Conservation (phyloP, 768 basidiomycete species). For the Heimioporus sp. region DNA sequence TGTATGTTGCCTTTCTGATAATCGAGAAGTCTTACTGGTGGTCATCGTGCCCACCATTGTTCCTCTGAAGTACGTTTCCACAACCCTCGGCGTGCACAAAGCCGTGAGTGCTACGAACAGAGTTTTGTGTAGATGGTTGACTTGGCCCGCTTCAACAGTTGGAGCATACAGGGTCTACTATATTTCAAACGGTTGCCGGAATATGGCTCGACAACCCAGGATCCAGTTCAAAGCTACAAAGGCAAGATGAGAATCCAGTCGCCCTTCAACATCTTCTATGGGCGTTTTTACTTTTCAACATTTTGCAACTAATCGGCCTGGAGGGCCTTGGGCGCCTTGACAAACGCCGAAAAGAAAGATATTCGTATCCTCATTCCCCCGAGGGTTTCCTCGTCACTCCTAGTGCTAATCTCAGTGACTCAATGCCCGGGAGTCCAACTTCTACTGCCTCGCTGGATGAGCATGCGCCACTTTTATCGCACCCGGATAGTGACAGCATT, state of each 20-base stretch:
- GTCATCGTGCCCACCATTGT: constrained; percentile 74
- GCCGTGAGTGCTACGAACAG: constrained; percentile 46
- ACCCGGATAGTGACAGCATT: neutral
- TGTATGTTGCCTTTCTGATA: constrained; percentile 1
- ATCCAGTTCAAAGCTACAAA: constrained; percentile 2
- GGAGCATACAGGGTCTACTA: constrained; percentile 71
- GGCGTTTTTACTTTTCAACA: constrained; percentile 54
- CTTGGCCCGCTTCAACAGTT: constrained; percentile 39
- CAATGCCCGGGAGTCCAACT: neutral
- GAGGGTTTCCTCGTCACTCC: constrained; percentile 6
- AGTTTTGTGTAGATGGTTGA: neutral
- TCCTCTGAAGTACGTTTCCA: constrained; percentile 68
- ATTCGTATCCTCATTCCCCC: constrained; percentile 11
- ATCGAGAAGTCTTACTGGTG: constrained; percentile 59
- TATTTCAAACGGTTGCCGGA: constrained; percentile 73
- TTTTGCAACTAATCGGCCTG: constrained; percentile 54
- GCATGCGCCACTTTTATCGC: constrained; percentile 13
- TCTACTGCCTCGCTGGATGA: constrained; percentile 1
- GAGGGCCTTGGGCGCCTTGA: constrained; percentile 49
- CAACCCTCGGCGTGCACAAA: constrained; percentile 77
- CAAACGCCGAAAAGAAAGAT: constrained; percentile 34
- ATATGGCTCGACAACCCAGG: constrained; percentile 51
- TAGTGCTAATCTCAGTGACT: neutral
- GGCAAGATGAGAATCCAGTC: constrained; percentile 29
- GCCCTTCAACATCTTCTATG: constrained; percentile 55